Percentiles rank a stretch among this genome's conserved stretches.
These are phyloP conservation scores for Atractiella rhizophila DNA, from an alignment of 768 basidiomycete genomes.

Conservation along the genomic window DNA sequence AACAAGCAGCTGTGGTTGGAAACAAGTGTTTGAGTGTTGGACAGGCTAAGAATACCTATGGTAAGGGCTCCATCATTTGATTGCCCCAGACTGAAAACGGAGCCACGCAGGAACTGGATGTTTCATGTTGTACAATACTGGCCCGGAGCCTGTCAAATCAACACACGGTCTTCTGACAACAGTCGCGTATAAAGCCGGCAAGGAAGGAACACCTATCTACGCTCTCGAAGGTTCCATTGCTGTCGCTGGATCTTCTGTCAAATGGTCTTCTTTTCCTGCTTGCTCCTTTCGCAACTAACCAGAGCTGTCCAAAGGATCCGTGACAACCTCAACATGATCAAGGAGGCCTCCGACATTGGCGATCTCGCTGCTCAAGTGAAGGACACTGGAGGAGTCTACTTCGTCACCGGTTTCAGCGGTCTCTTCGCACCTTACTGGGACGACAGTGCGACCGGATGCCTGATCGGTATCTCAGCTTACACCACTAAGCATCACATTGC, in stretches of 20 bases:
- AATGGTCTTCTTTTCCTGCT: constrained; percentile 32
- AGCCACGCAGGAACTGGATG: constrained; percentile 44
- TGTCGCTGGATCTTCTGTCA: constrained; percentile 83
- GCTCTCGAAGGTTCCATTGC: constrained; percentile 87
- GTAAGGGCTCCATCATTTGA: neutral
- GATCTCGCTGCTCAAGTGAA: constrained; percentile 47
- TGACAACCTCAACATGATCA: constrained; percentile 65
- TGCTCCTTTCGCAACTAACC: no score
- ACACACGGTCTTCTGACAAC: constrained; percentile 70
- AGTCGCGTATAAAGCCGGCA: constrained; percentile 69
- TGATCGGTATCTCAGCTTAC: constrained; percentile 69
- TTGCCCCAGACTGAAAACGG: neutral
- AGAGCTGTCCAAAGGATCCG: constrained; percentile 35
- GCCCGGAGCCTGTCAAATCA: constrained; percentile 58
- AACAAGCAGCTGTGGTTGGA: constrained; percentile 85
- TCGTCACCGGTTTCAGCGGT: constrained; percentile 89
- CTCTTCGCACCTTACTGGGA: constrained; percentile 97
- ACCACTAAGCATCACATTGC: constrained; percentile 59
- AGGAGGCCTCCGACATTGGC: constrained; percentile 59
- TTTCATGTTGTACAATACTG: constrained; percentile 87
- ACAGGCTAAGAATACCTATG: constrained; percentile 94
- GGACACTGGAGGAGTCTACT: constrained; percentile 72
- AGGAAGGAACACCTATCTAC: constrained; percentile 52
- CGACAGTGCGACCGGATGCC: constrained; percentile 55
- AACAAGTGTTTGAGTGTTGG: constrained; percentile 75